A percentile compares a stretch with the other conserved stretches of the same genome.
Evolutionary conservation across 169 alveolate species (phyloP).

Genomic region (Cryptosporidium meleagridis): DNA sequence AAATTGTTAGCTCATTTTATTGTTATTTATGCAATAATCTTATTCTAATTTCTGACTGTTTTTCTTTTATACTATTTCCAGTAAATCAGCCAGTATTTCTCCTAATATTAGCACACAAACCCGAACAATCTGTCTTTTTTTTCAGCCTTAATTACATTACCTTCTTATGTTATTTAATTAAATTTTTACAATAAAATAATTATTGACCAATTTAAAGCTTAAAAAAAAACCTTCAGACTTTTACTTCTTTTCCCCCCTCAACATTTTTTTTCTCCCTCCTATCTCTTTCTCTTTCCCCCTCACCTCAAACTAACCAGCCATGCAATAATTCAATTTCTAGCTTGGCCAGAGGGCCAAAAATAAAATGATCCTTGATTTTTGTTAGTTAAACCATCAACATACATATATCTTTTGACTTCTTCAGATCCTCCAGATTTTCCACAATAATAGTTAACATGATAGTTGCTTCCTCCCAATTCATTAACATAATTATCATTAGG

Average conservation of each 20-base stretch:
- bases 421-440: slow-evolving; percentile 9
- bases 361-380: background rate
- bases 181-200: background rate
- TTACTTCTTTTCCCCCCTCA: background rate
- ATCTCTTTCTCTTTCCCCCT: background rate
- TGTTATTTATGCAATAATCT: background rate
- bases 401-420: background rate
- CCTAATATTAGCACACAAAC: background rate
- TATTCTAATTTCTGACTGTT: background rate
- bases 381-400: slow-evolving; percentile 9
- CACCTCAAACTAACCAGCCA: background rate
- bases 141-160: background rate
- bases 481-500: background rate
- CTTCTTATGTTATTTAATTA: background rate
- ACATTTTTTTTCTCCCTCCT: background rate
- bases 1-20: background rate
- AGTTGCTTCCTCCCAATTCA: background rate
- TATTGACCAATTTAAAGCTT: background rate
- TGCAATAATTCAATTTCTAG: background rate
- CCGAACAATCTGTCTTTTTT: background rate
- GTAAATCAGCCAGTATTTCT: background rate
- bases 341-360: background rate
- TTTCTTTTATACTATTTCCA: background rate
- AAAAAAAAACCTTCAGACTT: background rate
- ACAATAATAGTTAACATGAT: slow-evolving; percentile 8